Percentiles rank a stretch among this genome's conserved stretches.
Conservation (phyloP, 805 yeast species). For the Yamadazyma ubonensis region DNA sequence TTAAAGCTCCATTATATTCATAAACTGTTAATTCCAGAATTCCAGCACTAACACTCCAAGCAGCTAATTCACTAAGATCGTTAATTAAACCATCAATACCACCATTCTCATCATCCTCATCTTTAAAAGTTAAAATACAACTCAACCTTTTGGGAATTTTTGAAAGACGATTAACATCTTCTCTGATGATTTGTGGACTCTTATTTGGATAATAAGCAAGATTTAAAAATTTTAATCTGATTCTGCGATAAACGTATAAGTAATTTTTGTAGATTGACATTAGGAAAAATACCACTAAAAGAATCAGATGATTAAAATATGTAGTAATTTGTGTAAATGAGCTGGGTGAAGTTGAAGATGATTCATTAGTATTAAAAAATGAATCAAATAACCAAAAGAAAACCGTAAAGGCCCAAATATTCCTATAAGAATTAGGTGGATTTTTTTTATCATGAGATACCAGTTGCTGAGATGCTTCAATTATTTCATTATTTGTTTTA, state of each 20-base stretch:
- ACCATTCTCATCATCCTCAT: conserved; percentile 83
- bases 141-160: conserved; percentile 81
- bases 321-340: conserved; percentile 7
- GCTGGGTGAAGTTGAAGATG: too few species aligned
- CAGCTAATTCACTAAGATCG: conserved; percentile 71
- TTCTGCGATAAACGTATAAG: conserved; percentile 51
- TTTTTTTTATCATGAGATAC: conserved; percentile 1
- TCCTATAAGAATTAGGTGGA: conserved; percentile 6
- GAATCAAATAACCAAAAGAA: conserved; percentile 7
- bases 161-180: conserved; percentile 68
- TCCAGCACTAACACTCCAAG: conserved; percentile 93
- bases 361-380: too few species aligned
- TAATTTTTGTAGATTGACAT: conserved; percentile 55
- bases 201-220: conserved; percentile 64
- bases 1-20: conserved; percentile 73
- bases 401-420: conserved; percentile 4
- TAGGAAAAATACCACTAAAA: conserved; percentile 52
- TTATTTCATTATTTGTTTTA: not conserved
- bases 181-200: conserved; percentile 82
- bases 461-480: conserved; percentile 1
- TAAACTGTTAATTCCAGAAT: conserved; percentile 68
- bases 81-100: conserved; percentile 80
- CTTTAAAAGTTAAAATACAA: conserved; percentile 68
- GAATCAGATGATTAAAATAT: conserved; percentile 44
- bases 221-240: conserved; percentile 56